These are phyloP conservation scores for Cucurbita maxima DNA, from an alignment of 306 rosid genomes.

Conservation along the genomic window DNA sequence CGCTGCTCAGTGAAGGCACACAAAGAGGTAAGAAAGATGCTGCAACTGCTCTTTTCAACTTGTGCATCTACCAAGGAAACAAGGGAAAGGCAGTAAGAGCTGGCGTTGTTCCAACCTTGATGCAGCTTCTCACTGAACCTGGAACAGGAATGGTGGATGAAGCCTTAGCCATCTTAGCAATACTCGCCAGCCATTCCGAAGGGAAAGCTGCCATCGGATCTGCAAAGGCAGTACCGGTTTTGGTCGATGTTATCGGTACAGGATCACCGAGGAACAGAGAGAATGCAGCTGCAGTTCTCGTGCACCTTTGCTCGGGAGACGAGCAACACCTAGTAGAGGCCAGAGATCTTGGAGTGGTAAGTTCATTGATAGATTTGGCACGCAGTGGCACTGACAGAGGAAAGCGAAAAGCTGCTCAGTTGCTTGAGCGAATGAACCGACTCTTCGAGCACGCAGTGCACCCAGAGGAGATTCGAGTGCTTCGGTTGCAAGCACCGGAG, in stretches of 20 bases:
- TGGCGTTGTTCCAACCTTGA: constrained; percentile 77
- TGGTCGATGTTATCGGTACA: constrained; percentile 65
- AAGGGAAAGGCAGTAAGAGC: constrained; percentile 95
- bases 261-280: constrained; percentile 96
- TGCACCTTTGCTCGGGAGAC: constrained; percentile 78
- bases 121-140: constrained; percentile 71
- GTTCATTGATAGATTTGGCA: constrained; percentile 53
- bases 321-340: constrained; percentile 62
- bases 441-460: constrained; percentile 44
- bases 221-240: constrained; percentile 70
- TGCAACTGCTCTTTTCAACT: constrained; percentile 91
- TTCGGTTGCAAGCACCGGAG: constrained; percentile 25
- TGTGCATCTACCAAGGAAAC: constrained; percentile 94
- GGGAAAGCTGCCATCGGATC: constrained; percentile 76
- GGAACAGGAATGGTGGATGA: constrained; percentile 94
- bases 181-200: constrained; percentile 78
- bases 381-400: constrained; percentile 89
- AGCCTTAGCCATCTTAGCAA: constrained; percentile 90
- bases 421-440: constrained; percentile 71
- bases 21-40: constrained; percentile 99
- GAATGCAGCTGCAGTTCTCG: constrained; percentile 87
- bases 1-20: constrained; percentile 73
- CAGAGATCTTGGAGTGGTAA: constrained; percentile 51
- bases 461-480: constrained; percentile 7
- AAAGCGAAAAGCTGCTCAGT: constrained; percentile 80